Base-by-base conservation (phyloP, 257 asterid species). In the Apocynum venetum region DNA sequence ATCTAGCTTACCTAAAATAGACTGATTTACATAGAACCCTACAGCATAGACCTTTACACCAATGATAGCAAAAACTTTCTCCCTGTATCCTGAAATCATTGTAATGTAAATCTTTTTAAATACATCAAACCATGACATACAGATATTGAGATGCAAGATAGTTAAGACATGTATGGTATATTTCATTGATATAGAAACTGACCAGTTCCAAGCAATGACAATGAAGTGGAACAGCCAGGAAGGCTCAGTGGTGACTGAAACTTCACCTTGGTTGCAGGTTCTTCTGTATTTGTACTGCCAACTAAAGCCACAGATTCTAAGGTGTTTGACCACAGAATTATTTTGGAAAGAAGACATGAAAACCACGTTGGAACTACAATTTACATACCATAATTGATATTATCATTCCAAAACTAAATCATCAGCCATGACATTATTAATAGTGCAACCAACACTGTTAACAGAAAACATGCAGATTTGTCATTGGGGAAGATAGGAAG, bases 11-110 rank as follows among this genome's bases (percentile, higher is more conserved):
- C 81, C 72, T 83, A 89, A 84, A 78, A 91, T 69, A 48, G 93
- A 81, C 66, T 71, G 89, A 65, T 90, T 88, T 64, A 87, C 72
- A 77, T 91, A 92, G 43, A 92, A 84, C 51, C 96, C 98, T 10
- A 90, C 97, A 79, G 97, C 96, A 79, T 94, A 94, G 77, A 94
- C 97, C 86, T 92, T 94, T 72, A 92, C 97, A 75, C 97, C 97
- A 35, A 94, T 88, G 78, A 92, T 89, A 36, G 96, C 97, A 70
- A 94, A 90, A 9, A 94, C 88, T 84, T 88, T 94, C 82, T 94
- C 97, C 79, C 97, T 89, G 86, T 89, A 91, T 77, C 98, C 97
- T 94, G 82, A 41, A 53, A 80, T 74, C 71, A 82, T 70, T 19
- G 72, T 35, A 51, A 20, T 68, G 66, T 64, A 53, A 70, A 72